Conservation (phyloP, 2,329 filamentous ascomycete species). For the Gnomoniopsis smithogilvyi region DNA sequence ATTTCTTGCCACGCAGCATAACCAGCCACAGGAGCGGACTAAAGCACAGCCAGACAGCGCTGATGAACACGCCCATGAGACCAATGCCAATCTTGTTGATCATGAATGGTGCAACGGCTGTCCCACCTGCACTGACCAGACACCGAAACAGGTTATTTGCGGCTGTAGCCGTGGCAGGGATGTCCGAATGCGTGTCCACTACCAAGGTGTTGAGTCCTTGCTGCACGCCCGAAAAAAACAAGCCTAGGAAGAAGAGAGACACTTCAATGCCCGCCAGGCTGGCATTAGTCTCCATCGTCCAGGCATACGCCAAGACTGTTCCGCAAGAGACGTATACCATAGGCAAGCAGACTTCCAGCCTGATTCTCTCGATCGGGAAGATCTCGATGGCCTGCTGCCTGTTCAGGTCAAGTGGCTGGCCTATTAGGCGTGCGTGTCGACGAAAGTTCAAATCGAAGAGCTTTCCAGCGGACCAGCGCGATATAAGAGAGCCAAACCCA, state of each 20-base stretch:
- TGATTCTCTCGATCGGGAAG: constrained; percentile 21
- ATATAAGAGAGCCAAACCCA: constrained; percentile 19
- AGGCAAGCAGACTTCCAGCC: constrained; percentile 21
- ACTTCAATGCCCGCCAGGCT: constrained; percentile 22
- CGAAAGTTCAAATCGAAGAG: constrained; percentile 22
- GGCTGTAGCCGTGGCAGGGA: constrained; percentile 22
- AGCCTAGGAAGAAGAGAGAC: constrained; percentile 23
- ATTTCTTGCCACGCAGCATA: constrained; percentile 22
- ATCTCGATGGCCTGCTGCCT: constrained; percentile 20
- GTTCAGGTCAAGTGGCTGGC: constrained; percentile 16
- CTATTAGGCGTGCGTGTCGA: constrained; percentile 16
- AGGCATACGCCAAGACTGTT: constrained; percentile 22
- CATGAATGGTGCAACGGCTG: constrained; percentile 23
- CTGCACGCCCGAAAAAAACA: constrained; percentile 21
- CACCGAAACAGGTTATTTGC: constrained; percentile 24
- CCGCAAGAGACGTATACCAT: constrained; percentile 20
- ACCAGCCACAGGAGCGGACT: constrained; percentile 26
- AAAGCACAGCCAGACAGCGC: constrained; percentile 21
- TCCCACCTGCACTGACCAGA: constrained; percentile 24
- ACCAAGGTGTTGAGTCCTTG: constrained; percentile 22
- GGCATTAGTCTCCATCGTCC: constrained; percentile 22
- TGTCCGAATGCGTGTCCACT: constrained; percentile 20
- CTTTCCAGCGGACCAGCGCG: constrained; percentile 18
- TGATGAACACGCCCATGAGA: constrained; percentile 23
- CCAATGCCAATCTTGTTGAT: constrained; percentile 25